These are phyloP conservation scores for Aspergillus candidus DNA, from an alignment of 2,329 filamentous ascomycete species.

Conservation along the genomic window DNA sequence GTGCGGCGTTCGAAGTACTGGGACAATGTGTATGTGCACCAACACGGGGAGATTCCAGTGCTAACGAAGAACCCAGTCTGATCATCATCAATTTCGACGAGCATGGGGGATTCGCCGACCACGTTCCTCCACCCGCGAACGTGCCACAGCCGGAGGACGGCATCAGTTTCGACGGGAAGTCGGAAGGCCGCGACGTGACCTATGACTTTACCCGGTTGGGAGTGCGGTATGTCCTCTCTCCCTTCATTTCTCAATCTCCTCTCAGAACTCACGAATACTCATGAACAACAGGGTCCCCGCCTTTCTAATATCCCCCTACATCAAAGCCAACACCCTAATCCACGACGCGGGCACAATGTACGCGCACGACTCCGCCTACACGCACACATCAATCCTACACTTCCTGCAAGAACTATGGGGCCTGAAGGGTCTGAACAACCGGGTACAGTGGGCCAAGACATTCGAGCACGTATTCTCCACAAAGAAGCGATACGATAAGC, in stretches of 20 bases:
- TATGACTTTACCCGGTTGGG: constrained; percentile 38
- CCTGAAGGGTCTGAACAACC: constrained; percentile 36
- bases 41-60: too few relatives aligned
- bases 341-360: constrained; percentile 36
- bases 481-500: constrained; percentile 19
- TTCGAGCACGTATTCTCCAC: constrained; percentile 33
- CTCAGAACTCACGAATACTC: not conserved
- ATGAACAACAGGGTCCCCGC: constrained; percentile 26
- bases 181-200: constrained; percentile 27
- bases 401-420: constrained; percentile 39
- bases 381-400: constrained; percentile 36
- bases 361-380: constrained; percentile 33
- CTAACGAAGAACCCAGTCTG: constrained; percentile 16
- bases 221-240: constrained; percentile 21
- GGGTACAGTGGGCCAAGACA: constrained; percentile 39
- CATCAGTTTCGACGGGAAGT: constrained; percentile 25
- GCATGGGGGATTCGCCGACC: constrained; percentile 38
- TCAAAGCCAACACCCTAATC: constrained; percentile 30
- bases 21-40: constrained; percentile 25
- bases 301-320: constrained; percentile 33
- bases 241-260: not conserved
- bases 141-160: constrained; percentile 30
- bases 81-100: constrained; percentile 40
- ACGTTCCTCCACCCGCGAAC: constrained; percentile 34
- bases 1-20: constrained; percentile 37